Evolutionary conservation across 1,284 basidiomycete genomes (phyloP).

Genomic region (Earliella scabrosa): DNA sequence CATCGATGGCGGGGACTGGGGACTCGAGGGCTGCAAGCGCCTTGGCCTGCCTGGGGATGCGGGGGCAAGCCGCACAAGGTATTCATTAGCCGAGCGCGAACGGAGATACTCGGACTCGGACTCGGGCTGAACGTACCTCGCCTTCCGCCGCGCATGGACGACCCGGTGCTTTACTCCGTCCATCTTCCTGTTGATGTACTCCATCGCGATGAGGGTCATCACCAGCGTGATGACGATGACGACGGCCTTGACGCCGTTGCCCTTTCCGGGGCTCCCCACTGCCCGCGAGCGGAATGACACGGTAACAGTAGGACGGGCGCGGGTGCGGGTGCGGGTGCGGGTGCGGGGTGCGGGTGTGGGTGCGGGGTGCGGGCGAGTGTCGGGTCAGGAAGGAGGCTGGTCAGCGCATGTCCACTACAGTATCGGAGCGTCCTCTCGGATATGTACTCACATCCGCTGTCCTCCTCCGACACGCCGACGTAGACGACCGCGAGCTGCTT

Average conservation of each 20-base stretch:
- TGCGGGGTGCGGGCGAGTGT: no score
- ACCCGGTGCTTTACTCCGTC: constrained; percentile 73
- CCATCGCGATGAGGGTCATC: constrained; percentile 79
- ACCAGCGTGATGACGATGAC: constrained; percentile 67
- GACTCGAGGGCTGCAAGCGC: neutral
- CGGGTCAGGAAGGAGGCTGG: no score
- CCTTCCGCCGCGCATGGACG: constrained; percentile 66
- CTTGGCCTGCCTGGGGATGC: neutral
- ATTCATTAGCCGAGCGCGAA: neutral
- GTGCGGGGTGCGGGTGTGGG: neutral
- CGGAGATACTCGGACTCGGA: neutral
- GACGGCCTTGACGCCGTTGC: constrained; percentile 55
- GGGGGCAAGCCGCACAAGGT: neutral
- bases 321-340: neutral
- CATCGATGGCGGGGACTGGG: neutral
- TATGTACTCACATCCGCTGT: neutral
- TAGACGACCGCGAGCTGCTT: constrained; percentile 81
- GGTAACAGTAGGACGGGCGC: neutral
- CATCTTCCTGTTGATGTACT: constrained; percentile 82
- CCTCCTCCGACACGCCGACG: constrained; percentile 52
- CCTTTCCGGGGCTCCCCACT: constrained; percentile 22
- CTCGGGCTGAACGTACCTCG: constrained; percentile 3
- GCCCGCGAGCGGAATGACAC: neutral
- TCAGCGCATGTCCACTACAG: no score
- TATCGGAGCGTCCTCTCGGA: no score